Conservation (phyloP, 192 early-diverging fungal genomes). For the Rhizophagus clarus region DNA sequence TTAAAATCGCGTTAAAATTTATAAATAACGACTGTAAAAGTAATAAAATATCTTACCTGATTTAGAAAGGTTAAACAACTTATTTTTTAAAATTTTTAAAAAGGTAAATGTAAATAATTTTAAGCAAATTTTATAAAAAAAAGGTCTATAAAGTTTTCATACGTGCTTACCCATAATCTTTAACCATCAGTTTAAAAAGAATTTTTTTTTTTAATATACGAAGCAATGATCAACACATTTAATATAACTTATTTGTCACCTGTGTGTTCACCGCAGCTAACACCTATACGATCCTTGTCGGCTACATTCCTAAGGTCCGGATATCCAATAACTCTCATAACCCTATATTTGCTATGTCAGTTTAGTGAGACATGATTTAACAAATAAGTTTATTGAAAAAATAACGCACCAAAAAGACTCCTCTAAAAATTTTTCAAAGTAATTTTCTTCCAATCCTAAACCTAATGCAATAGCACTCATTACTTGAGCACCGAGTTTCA, state of each 20-base stretch:
- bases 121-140: not conserved
- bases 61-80: constrained; percentile 55
- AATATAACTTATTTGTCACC: constrained; percentile 34
- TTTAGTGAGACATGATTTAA: not conserved
- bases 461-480: constrained; percentile 57
- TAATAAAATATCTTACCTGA: constrained; percentile 20
- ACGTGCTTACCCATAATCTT: constrained; percentile 27
- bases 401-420: constrained; percentile 39
- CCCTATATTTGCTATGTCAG: constrained; percentile 32
- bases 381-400: not conserved
- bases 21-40: too few species aligned
- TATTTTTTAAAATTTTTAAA: not conserved
- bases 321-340: constrained; percentile 44
- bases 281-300: constrained; percentile 32
- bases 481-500: constrained; percentile 34
- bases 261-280: constrained; percentile 59
- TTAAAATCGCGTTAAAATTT: not conserved
- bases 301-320: constrained; percentile 34
- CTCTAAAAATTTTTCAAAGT: constrained; percentile 33
- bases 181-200: not conserved
- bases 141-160: not conserved
- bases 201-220: not conserved
- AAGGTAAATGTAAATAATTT: not conserved
- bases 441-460: constrained; percentile 46
- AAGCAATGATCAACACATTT: not conserved